These are phyloP conservation scores for Teunomyces stri DNA, from an alignment of 805 yeast genomes.

Conservation along the genomic window DNA sequence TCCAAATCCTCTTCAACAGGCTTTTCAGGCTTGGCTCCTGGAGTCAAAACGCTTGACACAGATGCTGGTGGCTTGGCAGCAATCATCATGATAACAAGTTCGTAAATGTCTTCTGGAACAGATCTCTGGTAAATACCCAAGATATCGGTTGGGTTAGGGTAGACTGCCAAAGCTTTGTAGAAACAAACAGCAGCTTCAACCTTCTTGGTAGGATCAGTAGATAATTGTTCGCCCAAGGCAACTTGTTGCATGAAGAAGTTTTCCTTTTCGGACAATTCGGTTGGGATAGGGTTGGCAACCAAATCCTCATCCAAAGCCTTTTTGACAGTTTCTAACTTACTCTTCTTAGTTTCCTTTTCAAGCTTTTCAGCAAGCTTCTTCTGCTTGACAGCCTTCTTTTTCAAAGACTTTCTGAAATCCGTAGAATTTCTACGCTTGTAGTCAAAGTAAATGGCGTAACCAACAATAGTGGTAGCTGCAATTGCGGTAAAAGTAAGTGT, in stretches of 20 bases:
- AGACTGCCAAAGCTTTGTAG: conserved; percentile 89
- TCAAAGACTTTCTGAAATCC: conserved; percentile 76
- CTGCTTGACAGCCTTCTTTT: conserved; percentile 61
- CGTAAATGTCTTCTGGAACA: conserved; percentile 79
- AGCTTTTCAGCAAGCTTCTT: conserved; percentile 52
- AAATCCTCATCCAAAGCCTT: conserved; percentile 63
- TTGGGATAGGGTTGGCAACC: conserved; percentile 71
- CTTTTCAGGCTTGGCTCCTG: conserved; percentile 17
- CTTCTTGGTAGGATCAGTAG: conserved; percentile 63
- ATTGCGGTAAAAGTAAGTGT: conserved; percentile 35
- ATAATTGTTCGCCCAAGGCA: conserved; percentile 78
- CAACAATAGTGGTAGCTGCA: conserved; percentile 55
- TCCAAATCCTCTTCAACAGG: conserved; percentile 36
- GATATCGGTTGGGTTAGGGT: conserved; percentile 93
- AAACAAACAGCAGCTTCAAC: conserved; percentile 84
- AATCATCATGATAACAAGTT: conserved; percentile 81
- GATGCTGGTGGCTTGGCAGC: conserved; percentile 87
- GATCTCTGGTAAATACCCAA: conserved; percentile 87
- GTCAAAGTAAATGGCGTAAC: conserved; percentile 88
- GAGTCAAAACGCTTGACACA: conserved; percentile 57
- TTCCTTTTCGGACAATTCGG: conserved; percentile 67
- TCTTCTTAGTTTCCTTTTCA: conserved; percentile 58
- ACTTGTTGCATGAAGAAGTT: conserved; percentile 78
- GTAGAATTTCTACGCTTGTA: conserved; percentile 81
- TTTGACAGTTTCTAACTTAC: conserved; percentile 59